Percentiles rank a stretch among this genome's conserved stretches.
Conservation (phyloP, 768 basidiomycete genomes). For the Mycena amicta region DNA sequence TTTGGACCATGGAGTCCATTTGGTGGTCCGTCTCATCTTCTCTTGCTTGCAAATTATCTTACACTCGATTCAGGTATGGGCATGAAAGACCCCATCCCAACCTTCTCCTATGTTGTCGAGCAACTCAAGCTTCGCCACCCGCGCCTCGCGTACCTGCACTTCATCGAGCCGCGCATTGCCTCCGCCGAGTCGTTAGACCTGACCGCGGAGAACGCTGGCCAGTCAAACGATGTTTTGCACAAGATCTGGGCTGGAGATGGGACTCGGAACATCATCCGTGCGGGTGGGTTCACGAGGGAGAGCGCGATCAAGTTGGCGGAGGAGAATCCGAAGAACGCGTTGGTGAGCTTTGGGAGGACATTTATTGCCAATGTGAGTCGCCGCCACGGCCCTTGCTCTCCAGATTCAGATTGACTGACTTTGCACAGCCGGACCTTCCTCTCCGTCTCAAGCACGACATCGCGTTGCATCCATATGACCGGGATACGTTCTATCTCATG, state of each 20-base stretch:
- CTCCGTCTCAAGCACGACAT: slow-evolving; percentile 28
- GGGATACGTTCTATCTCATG: slow-evolving; percentile 29
- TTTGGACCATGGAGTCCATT: slow-evolving; percentile 39
- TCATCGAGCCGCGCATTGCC: slow-evolving; percentile 33
- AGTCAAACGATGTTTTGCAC: slow-evolving; percentile 32
- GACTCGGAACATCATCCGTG: slow-evolving; percentile 24
- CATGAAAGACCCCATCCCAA: slow-evolving; percentile 32
- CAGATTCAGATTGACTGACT: not conserved
- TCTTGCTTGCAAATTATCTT: slow-evolving; percentile 24
- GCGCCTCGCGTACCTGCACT: slow-evolving; percentile 41
- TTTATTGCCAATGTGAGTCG: slow-evolving; percentile 5
- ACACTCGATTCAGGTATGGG: slow-evolving; percentile 32
- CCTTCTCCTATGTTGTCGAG: slow-evolving; percentile 32
- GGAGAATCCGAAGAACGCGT: slow-evolving; percentile 13
- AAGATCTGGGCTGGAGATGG: slow-evolving; percentile 33
- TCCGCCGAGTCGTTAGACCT: slow-evolving; percentile 10
- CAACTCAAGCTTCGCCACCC: slow-evolving; percentile 30
- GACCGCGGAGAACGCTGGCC: slow-evolving; percentile 3
- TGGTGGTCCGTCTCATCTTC: slow-evolving; percentile 29
- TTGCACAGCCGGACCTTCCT: slow-evolving; percentile 35
- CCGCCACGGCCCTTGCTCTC: slow-evolving; percentile 3
- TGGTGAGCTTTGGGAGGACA: slow-evolving; percentile 9
- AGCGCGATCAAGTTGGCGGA: slow-evolving; percentile 27
- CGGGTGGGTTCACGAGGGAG: slow-evolving; percentile 33
- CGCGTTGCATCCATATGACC: slow-evolving; percentile 32